Percentiles rank a stretch among this genome's conserved stretches.
phyloP scores from a whole-genome alignment of 2,329 filamentous ascomycete species.

The Furcasterigmium sp. region DNA sequence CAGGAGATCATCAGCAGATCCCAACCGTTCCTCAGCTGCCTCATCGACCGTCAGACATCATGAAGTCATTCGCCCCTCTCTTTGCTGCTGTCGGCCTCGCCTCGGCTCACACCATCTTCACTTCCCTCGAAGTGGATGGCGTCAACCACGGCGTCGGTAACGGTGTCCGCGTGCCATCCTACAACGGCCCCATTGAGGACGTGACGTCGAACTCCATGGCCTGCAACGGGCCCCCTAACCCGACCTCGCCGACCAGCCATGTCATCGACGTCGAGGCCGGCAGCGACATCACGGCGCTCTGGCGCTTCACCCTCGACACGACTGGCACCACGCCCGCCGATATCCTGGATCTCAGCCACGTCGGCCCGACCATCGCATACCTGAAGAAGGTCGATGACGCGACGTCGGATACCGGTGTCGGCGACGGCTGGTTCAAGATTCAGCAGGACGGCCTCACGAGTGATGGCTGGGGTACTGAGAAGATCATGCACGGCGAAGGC shows the following conservation, averaged over 20 bases:
- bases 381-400: conserved; percentile 50
- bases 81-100: conserved; percentile 17
- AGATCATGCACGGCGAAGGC: conserved; percentile 38
- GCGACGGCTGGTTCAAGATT: conserved; percentile 38
- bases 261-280: conserved; percentile 41
- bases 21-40: too few species aligned
- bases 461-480: conserved; percentile 33
- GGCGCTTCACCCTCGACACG: conserved; percentile 42
- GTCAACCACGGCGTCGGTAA: conserved; percentile 38
- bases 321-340: conserved; percentile 35
- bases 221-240: conserved; percentile 47
- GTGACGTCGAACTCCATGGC: conserved; percentile 43
- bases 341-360: conserved; percentile 46
- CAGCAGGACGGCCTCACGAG: conserved; percentile 35
- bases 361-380: conserved; percentile 48
- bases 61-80: conserved; percentile 18
- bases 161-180: conserved; percentile 44
- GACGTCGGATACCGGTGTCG: conserved; percentile 31
- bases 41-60: too few species aligned
- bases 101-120: conserved; percentile 38
- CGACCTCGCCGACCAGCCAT: conserved; percentile 37
- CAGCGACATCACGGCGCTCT: conserved; percentile 41
- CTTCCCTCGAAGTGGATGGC: conserved; percentile 38
- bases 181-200: conserved; percentile 38
- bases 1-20: too few species aligned